Percentiles rank a stretch among this genome's conserved stretches.
These are phyloP conservation scores for Dichotomocladium elegans DNA, from an alignment of 371 early-diverging fungal genomes.

Conservation along the genomic window DNA sequence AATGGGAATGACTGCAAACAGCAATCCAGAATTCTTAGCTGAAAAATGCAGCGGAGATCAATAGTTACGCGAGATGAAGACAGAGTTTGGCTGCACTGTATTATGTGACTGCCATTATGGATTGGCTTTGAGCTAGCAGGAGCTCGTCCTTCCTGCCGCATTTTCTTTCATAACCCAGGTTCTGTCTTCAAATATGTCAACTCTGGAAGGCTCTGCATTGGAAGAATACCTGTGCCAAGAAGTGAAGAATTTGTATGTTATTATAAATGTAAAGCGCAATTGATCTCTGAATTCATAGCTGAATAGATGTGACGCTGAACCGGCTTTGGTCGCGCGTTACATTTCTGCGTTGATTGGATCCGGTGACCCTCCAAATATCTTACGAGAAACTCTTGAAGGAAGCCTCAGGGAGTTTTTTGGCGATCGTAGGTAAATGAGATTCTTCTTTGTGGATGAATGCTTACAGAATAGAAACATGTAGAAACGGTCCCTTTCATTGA, in stretches of 20 bases:
- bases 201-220: conserved; percentile 3
- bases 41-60: too few relatives aligned
- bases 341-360: conserved; percentile 69
- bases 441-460: background rate
- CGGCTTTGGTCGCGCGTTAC: conserved; percentile 71
- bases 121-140: too few relatives aligned
- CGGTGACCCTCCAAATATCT: conserved; percentile 42
- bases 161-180: too few relatives aligned
- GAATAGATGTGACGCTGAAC: conserved; percentile 77
- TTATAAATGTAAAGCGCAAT: background rate
- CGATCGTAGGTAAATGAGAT: conserved; percentile 38
- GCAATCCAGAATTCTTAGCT: too few relatives aligned
- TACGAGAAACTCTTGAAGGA: conserved; percentile 27
- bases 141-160: too few relatives aligned
- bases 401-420: conserved; percentile 50
- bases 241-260: conserved; percentile 53
- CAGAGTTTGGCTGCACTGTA: too few relatives aligned
- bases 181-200: too few relatives aligned
- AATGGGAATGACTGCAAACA: too few relatives aligned
- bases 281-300: conserved; percentile 20
- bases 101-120: too few relatives aligned
- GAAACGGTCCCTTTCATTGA: conserved; percentile 73
- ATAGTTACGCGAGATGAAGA: too few relatives aligned
- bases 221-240: conserved; percentile 12
- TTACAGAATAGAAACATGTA: conserved; percentile 12